Percentiles rank a stretch among this genome's conserved stretches.
Evolutionary conservation across 1,284 basidiomycete species (phyloP).

Genomic region (Cystobasidium slooffiae): DNA sequence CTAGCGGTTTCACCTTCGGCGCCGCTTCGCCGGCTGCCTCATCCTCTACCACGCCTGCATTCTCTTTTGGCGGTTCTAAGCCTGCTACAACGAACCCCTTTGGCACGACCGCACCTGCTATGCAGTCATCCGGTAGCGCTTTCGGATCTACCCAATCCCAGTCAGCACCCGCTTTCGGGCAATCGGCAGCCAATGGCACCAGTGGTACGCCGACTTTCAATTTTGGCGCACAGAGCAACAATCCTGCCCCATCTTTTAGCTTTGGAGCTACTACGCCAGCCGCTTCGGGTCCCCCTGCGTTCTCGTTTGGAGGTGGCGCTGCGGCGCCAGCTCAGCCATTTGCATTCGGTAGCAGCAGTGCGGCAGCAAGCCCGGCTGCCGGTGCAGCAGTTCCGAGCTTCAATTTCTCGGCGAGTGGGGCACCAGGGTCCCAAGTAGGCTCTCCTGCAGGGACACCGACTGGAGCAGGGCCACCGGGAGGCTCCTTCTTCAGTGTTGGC

Average conservation of each 20-base stretch:
- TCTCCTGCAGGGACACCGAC: constrained; percentile 20
- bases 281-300: background rate
- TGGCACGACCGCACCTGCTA: background rate
- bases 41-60: background rate
- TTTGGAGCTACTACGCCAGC: constrained; percentile 21
- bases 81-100: background rate
- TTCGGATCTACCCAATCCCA: background rate
- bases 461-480: background rate
- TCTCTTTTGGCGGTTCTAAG: constrained; percentile 14
- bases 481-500: constrained; percentile 10
- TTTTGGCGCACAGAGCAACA: background rate
- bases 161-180: constrained; percentile 11
- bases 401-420: constrained; percentile 1
- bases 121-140: constrained; percentile 14
- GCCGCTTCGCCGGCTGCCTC: constrained; percentile 4
- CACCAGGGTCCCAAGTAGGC: background rate
- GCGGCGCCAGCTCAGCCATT: background rate
- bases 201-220: background rate
- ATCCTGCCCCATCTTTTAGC: constrained; percentile 17
- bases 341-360: constrained; percentile 1
- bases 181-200: background rate
- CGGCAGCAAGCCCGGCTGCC: background rate
- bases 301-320: constrained; percentile 1
- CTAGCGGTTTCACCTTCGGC: constrained; percentile 11
- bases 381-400: background rate